phyloP scores from a whole-genome alignment of 768 basidiomycete species.

The Hysterangium stoloniferum region DNA sequence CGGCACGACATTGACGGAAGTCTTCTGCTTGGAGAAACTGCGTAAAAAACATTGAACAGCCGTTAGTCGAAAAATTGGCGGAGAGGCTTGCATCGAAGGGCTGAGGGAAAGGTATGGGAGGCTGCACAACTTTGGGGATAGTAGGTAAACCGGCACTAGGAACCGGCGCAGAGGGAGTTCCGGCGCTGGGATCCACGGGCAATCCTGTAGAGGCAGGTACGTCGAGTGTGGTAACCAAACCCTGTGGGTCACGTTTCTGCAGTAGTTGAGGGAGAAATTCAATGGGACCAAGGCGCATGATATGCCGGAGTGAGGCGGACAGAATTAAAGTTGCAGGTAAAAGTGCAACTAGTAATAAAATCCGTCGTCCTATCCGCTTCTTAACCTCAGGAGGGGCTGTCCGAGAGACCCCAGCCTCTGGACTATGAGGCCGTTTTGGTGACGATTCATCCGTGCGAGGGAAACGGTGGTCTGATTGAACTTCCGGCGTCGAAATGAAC shows the following conservation, averaged over 20 bases:
- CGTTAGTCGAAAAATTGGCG: slow-evolving; percentile 54
- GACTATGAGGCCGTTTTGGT: background rate
- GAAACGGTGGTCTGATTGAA: slow-evolving; percentile 43
- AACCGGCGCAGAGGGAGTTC: slow-evolving; percentile 19
- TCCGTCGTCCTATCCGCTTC: slow-evolving; percentile 18
- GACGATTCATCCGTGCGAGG: slow-evolving; percentile 30
- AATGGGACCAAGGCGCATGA: slow-evolving; percentile 24
- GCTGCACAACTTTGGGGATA: slow-evolving; percentile 47
- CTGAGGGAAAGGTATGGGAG: slow-evolving; percentile 59
- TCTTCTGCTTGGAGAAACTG: slow-evolving; percentile 59
- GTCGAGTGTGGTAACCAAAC: slow-evolving; percentile 11
- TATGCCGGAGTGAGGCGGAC: slow-evolving; percentile 42
- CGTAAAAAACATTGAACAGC: slow-evolving; percentile 63
- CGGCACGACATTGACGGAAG: slow-evolving; percentile 70
- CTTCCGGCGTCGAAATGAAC: slow-evolving; percentile 27
- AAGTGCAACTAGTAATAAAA: slow-evolving; percentile 45
- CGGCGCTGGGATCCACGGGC: slow-evolving; percentile 18
- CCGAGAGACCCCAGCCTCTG: background rate
- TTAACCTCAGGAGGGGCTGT: background rate
- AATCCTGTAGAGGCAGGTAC: slow-evolving; percentile 21
- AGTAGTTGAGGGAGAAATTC: slow-evolving; percentile 25
- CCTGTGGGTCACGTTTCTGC: slow-evolving; percentile 15
- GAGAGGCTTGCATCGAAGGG: slow-evolving; percentile 58
- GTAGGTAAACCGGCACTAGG: slow-evolving; percentile 43
- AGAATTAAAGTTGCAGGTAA: slow-evolving; percentile 39